These are phyloP conservation scores for Hura crepitans DNA, from an alignment of 441 rosid species.

Conservation along the genomic window DNA sequence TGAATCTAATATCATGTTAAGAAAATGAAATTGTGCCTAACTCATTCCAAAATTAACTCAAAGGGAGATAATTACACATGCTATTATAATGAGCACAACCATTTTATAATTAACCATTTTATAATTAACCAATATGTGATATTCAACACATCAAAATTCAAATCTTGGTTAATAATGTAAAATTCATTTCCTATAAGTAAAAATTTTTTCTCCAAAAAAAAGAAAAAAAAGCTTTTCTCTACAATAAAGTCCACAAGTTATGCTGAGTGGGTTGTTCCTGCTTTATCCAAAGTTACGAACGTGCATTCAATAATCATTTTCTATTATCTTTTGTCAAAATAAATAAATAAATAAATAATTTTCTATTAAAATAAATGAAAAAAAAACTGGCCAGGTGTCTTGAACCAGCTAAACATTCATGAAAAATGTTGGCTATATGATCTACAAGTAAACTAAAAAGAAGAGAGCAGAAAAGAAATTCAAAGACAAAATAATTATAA, in stretches of 20 bases:
- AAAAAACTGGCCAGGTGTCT: slow-evolving; percentile 20
- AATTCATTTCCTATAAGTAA: no score
- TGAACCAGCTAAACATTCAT: slow-evolving; percentile 27
- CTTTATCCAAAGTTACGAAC: slow-evolving; percentile 29
- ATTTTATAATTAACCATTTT: no score
- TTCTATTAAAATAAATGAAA: slow-evolving; percentile 10
- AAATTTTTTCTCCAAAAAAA: no score
- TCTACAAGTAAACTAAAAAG: slow-evolving; percentile 12
- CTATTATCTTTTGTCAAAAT: slow-evolving; percentile 22
- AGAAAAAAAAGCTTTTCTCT: no score
- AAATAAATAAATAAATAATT: neutral
- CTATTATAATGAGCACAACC: no score
- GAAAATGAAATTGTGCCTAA: no score
- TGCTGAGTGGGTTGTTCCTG: slow-evolving; percentile 29
- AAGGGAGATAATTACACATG: no score
- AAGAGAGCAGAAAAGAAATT: neutral
- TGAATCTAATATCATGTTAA: no score
- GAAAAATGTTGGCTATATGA: slow-evolving; percentile 15
- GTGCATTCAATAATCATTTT: slow-evolving; percentile 29
- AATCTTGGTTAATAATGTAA: no score
- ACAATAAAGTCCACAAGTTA: slow-evolving; percentile 25
- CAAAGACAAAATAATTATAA: slow-evolving; percentile 8
- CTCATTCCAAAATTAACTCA: no score
- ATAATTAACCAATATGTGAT: no score
- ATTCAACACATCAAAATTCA: no score